Evolutionary conservation across 805 yeast species (phyloP).

Genomic region (Kuraishia piskuri): DNA sequence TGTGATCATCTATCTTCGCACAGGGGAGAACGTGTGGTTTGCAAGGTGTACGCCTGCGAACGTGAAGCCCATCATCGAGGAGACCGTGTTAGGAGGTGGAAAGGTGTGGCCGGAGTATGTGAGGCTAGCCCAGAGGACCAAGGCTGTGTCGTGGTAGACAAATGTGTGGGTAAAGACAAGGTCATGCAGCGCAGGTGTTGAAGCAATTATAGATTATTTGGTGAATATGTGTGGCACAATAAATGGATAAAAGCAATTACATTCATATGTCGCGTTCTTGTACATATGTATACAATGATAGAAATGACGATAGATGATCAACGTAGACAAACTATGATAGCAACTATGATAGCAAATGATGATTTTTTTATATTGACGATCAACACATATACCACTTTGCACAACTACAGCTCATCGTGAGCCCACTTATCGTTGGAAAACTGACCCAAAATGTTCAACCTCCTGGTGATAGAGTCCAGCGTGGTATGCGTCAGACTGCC

Average conservation of each 20-base stretch:
- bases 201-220: background rate
- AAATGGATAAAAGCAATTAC: too few relatives aligned
- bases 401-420: constrained; percentile 16
- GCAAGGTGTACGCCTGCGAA: constrained; percentile 79
- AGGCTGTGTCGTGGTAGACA: constrained; percentile 44
- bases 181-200: background rate
- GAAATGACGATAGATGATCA: too few relatives aligned
- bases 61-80: constrained; percentile 64
- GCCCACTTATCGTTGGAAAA: constrained; percentile 10
- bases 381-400: too few relatives aligned
- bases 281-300: too few relatives aligned
- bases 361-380: background rate
- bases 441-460: constrained; percentile 39
- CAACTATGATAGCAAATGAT: too few relatives aligned
- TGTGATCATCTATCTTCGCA: constrained; percentile 62
- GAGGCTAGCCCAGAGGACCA: constrained; percentile 48
- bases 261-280: too few relatives aligned
- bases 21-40: constrained; percentile 79
- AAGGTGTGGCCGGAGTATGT: constrained; percentile 65
- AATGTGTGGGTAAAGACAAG: background rate
- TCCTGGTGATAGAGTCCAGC: constrained; percentile 40
- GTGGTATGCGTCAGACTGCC: constrained; percentile 30
- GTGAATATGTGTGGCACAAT: background rate
- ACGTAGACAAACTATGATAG: too few relatives aligned
- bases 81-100: constrained; percentile 61